Conservation (phyloP, 805 yeast genomes). For the Kazachstania psychrophila region DNA sequence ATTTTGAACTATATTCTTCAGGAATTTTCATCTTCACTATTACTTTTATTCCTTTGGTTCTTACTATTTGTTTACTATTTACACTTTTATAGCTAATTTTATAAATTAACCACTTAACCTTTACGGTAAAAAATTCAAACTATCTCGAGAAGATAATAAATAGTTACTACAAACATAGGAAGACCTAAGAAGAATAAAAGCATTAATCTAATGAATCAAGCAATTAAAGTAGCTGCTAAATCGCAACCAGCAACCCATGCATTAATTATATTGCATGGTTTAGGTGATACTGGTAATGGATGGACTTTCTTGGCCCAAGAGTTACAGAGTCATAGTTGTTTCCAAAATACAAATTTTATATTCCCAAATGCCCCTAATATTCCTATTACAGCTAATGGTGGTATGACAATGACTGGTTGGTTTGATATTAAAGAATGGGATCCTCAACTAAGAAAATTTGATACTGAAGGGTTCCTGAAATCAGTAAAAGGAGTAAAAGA, state of each 20-base stretch:
- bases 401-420: slow-evolving; percentile 73
- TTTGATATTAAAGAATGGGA: slow-evolving; percentile 62
- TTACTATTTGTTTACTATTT: too few species aligned
- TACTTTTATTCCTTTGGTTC: too few species aligned
- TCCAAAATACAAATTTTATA: slow-evolving; percentile 56
- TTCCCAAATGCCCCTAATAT: slow-evolving; percentile 82
- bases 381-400: slow-evolving; percentile 62
- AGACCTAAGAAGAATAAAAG: too few species aligned
- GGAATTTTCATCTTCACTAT: too few species aligned
- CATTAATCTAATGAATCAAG: slow-evolving; percentile 14
- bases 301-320: slow-evolving; percentile 76
- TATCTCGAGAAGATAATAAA: too few species aligned
- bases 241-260: slow-evolving; percentile 45
- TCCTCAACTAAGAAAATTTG: slow-evolving; percentile 35
- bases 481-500: slow-evolving; percentile 32
- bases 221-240: slow-evolving; percentile 28
- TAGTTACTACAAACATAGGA: too few species aligned
- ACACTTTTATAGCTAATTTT: too few species aligned
- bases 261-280: slow-evolving; percentile 74
- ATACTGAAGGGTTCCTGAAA: slow-evolving; percentile 44
- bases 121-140: too few species aligned
- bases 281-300: slow-evolving; percentile 86
- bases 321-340: slow-evolving; percentile 38
- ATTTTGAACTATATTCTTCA: slow-evolving; percentile 9
- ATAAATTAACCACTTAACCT: too few species aligned